These are phyloP conservation scores for Raddia guianensis DNA, from an alignment of 176 grass and related monocot species.

Conservation along the genomic window DNA sequence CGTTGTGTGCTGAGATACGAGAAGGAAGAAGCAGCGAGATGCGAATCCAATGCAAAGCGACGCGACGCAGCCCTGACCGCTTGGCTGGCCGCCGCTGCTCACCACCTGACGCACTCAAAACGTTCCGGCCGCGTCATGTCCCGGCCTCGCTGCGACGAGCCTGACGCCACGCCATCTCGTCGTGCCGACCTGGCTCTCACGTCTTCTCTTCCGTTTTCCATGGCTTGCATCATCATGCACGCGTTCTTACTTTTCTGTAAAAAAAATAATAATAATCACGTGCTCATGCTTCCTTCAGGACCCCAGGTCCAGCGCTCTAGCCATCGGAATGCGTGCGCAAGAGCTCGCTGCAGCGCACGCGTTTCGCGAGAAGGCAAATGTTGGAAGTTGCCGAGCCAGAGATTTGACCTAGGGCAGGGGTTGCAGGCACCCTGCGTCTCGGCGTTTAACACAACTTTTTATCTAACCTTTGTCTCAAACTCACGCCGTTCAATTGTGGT, in stretches of 20 bases:
- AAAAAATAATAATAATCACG: no score
- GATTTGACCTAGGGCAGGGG: no score
- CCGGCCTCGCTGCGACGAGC: neutral
- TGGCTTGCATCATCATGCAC: neutral
- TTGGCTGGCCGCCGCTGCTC: neutral
- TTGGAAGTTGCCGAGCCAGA: no score
- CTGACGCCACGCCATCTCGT: neutral
- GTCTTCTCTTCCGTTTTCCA: neutral
- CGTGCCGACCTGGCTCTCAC: neutral
- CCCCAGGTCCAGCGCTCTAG: no score
- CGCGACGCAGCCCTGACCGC: neutral
- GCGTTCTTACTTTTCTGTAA: neutral
- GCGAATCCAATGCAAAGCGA: constrained; percentile 28
- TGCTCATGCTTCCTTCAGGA: no score
- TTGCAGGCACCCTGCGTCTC: no score
- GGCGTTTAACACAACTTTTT: no score
- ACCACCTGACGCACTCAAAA: constrained; percentile 15
- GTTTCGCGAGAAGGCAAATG: no score
- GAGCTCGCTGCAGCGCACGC: no score
- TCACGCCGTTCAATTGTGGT: no score
- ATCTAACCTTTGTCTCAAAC: no score
- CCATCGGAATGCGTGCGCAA: no score
- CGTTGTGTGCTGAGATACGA: constrained; percentile 22
- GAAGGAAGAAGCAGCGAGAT: neutral
- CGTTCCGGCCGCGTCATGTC: neutral